phyloP scores from a whole-genome alignment of 1,284 basidiomycete species.

The Lentinula novae-zelandiae region DNA sequence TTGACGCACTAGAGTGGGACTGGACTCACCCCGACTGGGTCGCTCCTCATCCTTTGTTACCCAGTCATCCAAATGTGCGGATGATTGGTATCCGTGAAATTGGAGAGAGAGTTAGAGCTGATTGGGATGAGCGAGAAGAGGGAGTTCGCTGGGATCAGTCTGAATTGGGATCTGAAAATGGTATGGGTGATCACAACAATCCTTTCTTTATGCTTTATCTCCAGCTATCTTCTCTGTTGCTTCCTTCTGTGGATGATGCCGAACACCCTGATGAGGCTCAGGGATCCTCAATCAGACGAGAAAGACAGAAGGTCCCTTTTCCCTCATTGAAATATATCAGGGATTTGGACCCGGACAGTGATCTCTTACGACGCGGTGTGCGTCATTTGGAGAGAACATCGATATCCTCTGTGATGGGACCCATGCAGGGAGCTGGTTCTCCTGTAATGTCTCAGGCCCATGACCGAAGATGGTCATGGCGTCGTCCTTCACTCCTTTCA shows the following conservation, averaged over 20 bases:
- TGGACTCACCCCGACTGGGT: slow-evolving; percentile 65
- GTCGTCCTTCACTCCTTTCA: background rate
- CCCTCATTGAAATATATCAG: slow-evolving; percentile 57
- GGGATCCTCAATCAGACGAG: background rate
- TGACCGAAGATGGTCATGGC: background rate
- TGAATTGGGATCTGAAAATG: slow-evolving; percentile 22
- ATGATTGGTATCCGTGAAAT: slow-evolving; percentile 72
- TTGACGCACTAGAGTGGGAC: slow-evolving; percentile 55
- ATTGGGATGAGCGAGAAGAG: slow-evolving; percentile 19
- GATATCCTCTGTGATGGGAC: background rate
- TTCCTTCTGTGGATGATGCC: slow-evolving; percentile 24
- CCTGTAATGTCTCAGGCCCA: background rate
- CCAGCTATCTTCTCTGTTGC: slow-evolving; percentile 59
- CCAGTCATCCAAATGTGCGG: slow-evolving; percentile 54
- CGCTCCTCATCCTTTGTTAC: slow-evolving; percentile 68
- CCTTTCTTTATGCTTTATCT: slow-evolving; percentile 64
- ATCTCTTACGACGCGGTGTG: slow-evolving; percentile 29
- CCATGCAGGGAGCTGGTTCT: background rate
- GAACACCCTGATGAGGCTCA: background rate
- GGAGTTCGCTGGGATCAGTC: background rate
- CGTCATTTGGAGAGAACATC: background rate
- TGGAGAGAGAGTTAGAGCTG: slow-evolving; percentile 49
- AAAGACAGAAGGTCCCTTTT: slow-evolving; percentile 34
- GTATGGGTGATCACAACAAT: slow-evolving; percentile 28
- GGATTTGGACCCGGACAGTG: slow-evolving; percentile 51